Percentiles rank a stretch among this genome's conserved stretches.
phyloP scores from a whole-genome alignment of 2,329 filamentous ascomycete species.

The Xylariaceae sp. region DNA sequence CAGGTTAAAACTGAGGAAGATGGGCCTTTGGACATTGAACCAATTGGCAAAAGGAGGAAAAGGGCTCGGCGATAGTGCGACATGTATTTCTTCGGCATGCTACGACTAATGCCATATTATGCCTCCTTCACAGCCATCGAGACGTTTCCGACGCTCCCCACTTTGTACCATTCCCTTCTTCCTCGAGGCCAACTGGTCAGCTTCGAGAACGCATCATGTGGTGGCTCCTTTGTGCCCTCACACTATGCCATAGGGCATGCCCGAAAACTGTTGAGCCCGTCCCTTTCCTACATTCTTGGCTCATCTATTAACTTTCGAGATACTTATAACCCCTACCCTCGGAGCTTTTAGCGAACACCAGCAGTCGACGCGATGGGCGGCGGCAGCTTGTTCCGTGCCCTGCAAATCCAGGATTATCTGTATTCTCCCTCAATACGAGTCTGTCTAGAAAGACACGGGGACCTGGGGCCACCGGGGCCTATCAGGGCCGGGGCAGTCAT shows the following conservation, averaged over 20 bases:
- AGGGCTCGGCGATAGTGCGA: slow-evolving; percentile 17
- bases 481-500: background rate
- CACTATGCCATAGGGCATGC: slow-evolving; percentile 6
- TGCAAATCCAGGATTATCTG: too few species aligned
- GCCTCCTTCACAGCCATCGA: background rate
- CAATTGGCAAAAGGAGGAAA: slow-evolving; percentile 20
- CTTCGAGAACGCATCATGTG: background rate
- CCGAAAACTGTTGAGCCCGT: slow-evolving; percentile 1
- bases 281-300: slow-evolving; percentile 2
- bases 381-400: slow-evolving; percentile 29
- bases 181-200: slow-evolving; percentile 2
- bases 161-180: background rate
- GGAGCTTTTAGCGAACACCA: slow-evolving; percentile 34
- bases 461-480: background rate
- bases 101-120: background rate
- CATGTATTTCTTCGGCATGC: background rate
- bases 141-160: background rate
- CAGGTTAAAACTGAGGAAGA: slow-evolving; percentile 23
- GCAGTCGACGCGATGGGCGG: slow-evolving; percentile 39
- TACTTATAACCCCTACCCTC: slow-evolving; percentile 41
- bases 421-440: slow-evolving; percentile 25
- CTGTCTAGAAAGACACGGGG: background rate
- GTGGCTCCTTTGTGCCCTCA: slow-evolving; percentile 9
- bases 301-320: slow-evolving; percentile 16
- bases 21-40: slow-evolving; percentile 8